Percentiles rank a stretch among this genome's conserved stretches.
Conservation (phyloP, 306 rosid genomes). For the Fragaria nilgerrensis region DNA sequence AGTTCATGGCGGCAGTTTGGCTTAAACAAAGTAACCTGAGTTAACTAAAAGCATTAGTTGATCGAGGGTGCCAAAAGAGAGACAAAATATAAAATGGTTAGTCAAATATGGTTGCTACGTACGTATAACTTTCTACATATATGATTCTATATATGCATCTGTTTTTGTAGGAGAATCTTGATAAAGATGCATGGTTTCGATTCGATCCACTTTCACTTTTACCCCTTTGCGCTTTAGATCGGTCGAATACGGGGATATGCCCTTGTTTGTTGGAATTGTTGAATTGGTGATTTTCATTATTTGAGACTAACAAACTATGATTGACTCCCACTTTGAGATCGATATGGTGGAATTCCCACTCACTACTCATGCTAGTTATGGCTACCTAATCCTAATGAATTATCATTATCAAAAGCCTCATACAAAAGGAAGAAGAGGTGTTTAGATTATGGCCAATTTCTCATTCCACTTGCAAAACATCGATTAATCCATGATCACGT, state of each 20-base stretch:
- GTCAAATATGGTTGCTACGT: not conserved
- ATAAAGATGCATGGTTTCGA: not conserved
- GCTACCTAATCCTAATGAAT: not conserved
- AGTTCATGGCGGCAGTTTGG: not conserved
- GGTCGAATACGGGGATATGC: constrained; percentile 9
- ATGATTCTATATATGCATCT: not conserved
- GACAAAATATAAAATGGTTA: not conserved
- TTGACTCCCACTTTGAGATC: constrained; percentile 34
- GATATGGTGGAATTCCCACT: constrained; percentile 53
- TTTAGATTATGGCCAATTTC: constrained; percentile 22
- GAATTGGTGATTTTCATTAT: constrained; percentile 12
- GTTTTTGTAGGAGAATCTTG: not conserved
- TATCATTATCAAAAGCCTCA: constrained; percentile 9
- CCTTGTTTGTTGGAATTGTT: constrained; percentile 38
- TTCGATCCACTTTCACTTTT: not conserved
- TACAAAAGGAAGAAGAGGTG: not conserved
- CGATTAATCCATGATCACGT: constrained; percentile 20
- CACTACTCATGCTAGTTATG: constrained; percentile 24
- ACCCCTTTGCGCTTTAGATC: not conserved
- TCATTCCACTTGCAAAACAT: constrained; percentile 30
- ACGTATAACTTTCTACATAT: not conserved
- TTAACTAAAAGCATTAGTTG: not conserved
- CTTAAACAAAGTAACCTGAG: not conserved
- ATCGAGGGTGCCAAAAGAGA: not conserved
- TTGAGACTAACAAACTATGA: constrained; percentile 26